Evolutionary conservation across 495 filamentous ascomycete species (phyloP), one percentile per base, ranked within the genome.

Genomic region (Geopyxis carbonaria): DNA sequence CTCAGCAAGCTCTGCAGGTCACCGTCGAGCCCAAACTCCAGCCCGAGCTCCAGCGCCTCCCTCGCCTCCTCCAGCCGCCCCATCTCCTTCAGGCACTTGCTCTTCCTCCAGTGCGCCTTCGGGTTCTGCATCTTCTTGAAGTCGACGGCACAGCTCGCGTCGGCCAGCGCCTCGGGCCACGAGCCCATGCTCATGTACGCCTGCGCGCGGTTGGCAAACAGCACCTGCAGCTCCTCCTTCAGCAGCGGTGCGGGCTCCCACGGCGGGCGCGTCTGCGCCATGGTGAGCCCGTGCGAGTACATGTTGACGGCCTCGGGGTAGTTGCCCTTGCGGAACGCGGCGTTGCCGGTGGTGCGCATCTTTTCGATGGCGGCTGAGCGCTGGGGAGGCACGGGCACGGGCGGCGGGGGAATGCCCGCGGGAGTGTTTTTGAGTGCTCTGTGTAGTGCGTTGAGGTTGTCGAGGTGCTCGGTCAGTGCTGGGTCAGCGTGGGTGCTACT

Each of bases 101-200:
- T 85, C 45, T 80, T 63, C 32, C 87, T 62, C 75, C 81, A 94
- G 79, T 85, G 94, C 2, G 77, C 86, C 74, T 94, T 95, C 5
- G 79, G 74, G 61, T 97, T 94, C 21, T 76, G 82, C 30, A 70
- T 64, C 38, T 72, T 65, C 72, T 91, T 93, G 40, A 78, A 71
- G 61, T 93, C 87, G n/a, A 93, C 78, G 51, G 79, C 87, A 4
- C 66, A 63, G 64, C 84, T 75, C n/a, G 80, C 81, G 63, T 97
- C 89, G 2, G 76, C 62, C 16, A 77, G 65, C 2, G 67, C 89
- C 65, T 89, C 83, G 4, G 78, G 63, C 85, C 86, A 97, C 31
- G 66, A 64, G 59, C 68, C 66, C 57, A 75, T 55, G 2, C 68
- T 75, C 75, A 94, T 91, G 49, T 85, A 68, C 44, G 83, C 81